These are phyloP conservation scores for Wickerhamomyces strasburgensis DNA, from an alignment of 805 yeast species.

Conservation along the genomic window DNA sequence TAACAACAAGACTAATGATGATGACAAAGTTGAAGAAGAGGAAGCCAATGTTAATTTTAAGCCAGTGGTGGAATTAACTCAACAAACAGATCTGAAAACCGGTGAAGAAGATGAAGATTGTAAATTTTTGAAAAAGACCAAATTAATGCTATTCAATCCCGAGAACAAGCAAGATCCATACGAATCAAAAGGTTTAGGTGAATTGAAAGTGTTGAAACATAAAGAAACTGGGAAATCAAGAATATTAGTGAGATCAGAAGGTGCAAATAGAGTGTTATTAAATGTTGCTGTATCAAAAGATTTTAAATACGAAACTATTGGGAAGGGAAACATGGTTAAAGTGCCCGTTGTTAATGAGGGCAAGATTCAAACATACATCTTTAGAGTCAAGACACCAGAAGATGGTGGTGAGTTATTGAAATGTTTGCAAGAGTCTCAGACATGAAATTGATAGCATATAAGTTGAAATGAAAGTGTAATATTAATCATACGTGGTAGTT, in stretches of 20 bases:
- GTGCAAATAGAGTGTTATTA: conserved; percentile 72
- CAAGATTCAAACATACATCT: conserved; percentile 62
- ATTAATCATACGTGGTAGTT: too few relatives aligned
- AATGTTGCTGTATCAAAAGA: conserved; percentile 58
- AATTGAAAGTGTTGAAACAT: conserved; percentile 64
- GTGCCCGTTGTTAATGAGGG: conserved; percentile 55
- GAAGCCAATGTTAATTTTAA: conserved; percentile 45
- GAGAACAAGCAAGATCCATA: conserved; percentile 43
- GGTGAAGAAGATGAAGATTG: conserved; percentile 84
- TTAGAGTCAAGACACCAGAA: conserved; percentile 70
- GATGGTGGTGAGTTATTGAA: conserved; percentile 55
- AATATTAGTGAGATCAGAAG: conserved; percentile 81
- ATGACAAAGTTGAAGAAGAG: conserved; percentile 37
- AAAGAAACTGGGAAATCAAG: conserved; percentile 58
- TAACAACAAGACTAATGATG: conserved; percentile 22
- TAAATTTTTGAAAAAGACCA: conserved; percentile 62
- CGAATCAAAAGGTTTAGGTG: conserved; percentile 73
- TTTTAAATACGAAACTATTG: conserved; percentile 54
- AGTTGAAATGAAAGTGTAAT: too few relatives aligned
- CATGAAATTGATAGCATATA: neutral
- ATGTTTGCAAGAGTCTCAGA: conserved; percentile 21
- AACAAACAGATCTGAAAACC: conserved; percentile 53
- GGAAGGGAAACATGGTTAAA: conserved; percentile 63
- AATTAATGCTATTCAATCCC: conserved; percentile 56
- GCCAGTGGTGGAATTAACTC: conserved; percentile 39